Evolutionary conservation across 768 basidiomycete genomes (phyloP), one percentile per base, ranked within the genome.

Genomic region (Coprinopsis marcescibilis): DNA sequence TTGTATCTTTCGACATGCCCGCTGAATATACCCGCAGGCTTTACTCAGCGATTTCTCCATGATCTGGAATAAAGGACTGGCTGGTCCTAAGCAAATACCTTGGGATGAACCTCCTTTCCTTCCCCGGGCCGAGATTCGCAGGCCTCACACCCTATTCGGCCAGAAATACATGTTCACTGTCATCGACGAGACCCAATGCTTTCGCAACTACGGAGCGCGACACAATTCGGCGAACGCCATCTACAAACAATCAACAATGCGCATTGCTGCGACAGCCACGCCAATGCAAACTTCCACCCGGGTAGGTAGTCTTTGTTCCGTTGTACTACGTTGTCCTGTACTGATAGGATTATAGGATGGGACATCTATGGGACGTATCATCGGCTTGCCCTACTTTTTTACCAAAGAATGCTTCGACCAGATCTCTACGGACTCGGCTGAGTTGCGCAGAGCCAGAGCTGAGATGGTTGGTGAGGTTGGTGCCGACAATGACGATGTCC

Each of bases 171-270:
- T 58, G 12, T 43, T 55, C 0, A 43, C 55, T n/a, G 36, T 48
- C 0, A 11, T 62, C 1, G 63, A 64, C 20, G 60, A 64, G 32
- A 59, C 55, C 0, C 63, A 64, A 6, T 38, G 38, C 3, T 57
- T 57, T 7, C 44, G 58, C 0, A 64, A 62, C 37, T 29, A 38
- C 0, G 57, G 52, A 2, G 12, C 49, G 0, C 53, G 48, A 21
- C 58, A 62, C 25, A 46, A 34, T 0, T 32, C 59, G 4, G 54
- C 43, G 0, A 44, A 60, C 1, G 29, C 29, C 2, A 38, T 62
- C 17, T 42, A 52, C 2, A 26, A 52, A 6, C 46, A 42, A 10
- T n/a, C 46, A 0, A 12, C 34, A 6, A n/a, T 32, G 8, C 30
- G 30, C n/a, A 8, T 32, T 32, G 30, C n/a, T n/a, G 10, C n/a